Base-by-base conservation (phyloP, 202 grass and related monocot genomes). In the Brachypodium distachyon region DNA sequence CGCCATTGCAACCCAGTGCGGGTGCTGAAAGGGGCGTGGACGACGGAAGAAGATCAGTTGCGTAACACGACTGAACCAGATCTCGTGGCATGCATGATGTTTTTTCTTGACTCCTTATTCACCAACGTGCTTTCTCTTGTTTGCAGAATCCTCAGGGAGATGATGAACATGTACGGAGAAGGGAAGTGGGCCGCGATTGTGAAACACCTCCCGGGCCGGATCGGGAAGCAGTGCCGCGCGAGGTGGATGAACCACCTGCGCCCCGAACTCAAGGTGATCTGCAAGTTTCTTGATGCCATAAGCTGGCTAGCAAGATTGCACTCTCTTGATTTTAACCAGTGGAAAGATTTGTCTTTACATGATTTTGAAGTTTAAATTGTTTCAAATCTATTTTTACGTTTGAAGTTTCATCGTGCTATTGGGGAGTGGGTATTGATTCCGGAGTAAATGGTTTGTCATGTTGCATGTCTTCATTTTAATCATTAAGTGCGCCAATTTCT, bases 181-280 rank as follows among this genome's bases (percentile, higher is more conserved):
- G 40, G 21, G 19, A 95, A 41, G 39, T 91, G 92, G 89, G 65
- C 61, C 1, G 3, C 61, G 14, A 83, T 95, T 67, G 81, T 86
- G 19, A 27, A 68, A 10, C 53, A 22, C 44, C 74, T 95, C 14
- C 50, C 64, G 0, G 81, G 69, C 9, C 70, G 89, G 56, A 85
- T 81, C 21, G 89, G 89, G 50, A 95, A 91, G 77, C 89, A 92
- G 4, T 95, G 92, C 12, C 78, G 86, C 50, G 89, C 87, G 51
- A 76, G 92, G 55, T 95, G 92, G 89, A 85, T 78, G 42, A 91
- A 95, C 63, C 83, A 95, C 79, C 23, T 95, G 0, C 49, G 50
- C 0, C 86, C 86, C 3, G 33, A 82, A 31, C 91, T 91, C 47
- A 95, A 82, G 83, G 92, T 95, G 7, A 27, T 41, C 54, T 67